Evolutionary conservation across 192 early-diverging fungal species (phyloP).

Genomic region (Backusella circina): DNA sequence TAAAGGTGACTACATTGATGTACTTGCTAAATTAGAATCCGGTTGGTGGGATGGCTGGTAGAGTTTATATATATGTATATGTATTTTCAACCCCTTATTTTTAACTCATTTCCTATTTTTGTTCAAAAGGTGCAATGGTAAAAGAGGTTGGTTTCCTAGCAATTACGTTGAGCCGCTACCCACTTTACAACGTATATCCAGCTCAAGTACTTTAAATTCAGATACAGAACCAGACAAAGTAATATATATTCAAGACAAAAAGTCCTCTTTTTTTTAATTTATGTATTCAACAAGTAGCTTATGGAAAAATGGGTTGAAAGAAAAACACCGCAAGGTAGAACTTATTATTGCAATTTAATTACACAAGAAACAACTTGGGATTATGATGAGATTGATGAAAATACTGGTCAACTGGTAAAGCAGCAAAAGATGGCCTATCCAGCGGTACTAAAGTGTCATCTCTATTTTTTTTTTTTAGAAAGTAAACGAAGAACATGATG

Average conservation of each 20-base stretch:
- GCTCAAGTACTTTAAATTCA: slow-evolving; percentile 1
- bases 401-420: slow-evolving; percentile 47
- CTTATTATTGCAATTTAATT: slow-evolving; percentile 56
- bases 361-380: slow-evolving; percentile 58
- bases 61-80: not conserved
- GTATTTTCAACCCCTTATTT: not conserved
- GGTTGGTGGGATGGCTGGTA: slow-evolving; percentile 27
- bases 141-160: slow-evolving; percentile 87
- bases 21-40: slow-evolving; percentile 15
- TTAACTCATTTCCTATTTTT: not conserved
- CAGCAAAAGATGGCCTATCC: no score
- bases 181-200: not conserved
- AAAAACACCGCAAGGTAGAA: slow-evolving; percentile 40
- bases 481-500: not conserved
- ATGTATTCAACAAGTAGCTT: slow-evolving; percentile 30
- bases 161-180: slow-evolving; percentile 66
- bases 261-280: not conserved
- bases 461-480: not conserved
- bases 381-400: slow-evolving; percentile 46
- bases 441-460: no score
- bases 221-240: not conserved
- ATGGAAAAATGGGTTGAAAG: slow-evolving; percentile 53
- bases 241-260: not conserved
- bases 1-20: slow-evolving; percentile 12
- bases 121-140: slow-evolving; percentile 47